These are phyloP conservation scores for Trapa bicornis DNA, from an alignment of 345 rosid species.

Conservation along the genomic window DNA sequence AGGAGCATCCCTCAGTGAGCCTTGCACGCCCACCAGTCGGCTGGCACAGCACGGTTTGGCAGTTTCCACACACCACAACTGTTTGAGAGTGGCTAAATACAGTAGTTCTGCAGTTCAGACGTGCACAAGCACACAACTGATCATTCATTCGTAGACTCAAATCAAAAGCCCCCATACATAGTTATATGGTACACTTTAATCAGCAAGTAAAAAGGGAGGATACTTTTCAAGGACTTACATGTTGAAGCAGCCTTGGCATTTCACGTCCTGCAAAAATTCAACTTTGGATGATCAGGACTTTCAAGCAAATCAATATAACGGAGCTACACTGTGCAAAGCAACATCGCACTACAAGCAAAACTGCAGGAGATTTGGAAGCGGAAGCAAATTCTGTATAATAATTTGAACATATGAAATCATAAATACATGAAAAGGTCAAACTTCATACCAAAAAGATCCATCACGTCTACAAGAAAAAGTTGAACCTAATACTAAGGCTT, in stretches of 20 bases:
- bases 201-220: background rate
- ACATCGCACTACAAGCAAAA: background rate
- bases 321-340: background rate
- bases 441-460: background rate
- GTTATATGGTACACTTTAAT: background rate
- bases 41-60: conserved; percentile 65
- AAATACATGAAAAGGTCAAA: background rate
- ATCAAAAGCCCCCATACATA: background rate
- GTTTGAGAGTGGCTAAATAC: conserved; percentile 77
- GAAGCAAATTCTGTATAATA: background rate
- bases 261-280: conserved; percentile 44
- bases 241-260: conserved; percentile 69
- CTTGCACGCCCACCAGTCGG: conserved; percentile 64
- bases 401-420: background rate
- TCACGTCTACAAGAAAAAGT: no score
- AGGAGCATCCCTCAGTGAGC: conserved; percentile 64
- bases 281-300: background rate
- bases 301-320: background rate
- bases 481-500: no score
- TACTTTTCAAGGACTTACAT: conserved; percentile 25
- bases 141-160: no score
- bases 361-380: background rate
- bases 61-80: conserved; percentile 57
- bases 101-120: conserved; percentile 33
- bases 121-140: background rate